These are phyloP conservation scores for Populus ilicifolia DNA, from an alignment of 345 rosid species.

Conservation along the genomic window DNA sequence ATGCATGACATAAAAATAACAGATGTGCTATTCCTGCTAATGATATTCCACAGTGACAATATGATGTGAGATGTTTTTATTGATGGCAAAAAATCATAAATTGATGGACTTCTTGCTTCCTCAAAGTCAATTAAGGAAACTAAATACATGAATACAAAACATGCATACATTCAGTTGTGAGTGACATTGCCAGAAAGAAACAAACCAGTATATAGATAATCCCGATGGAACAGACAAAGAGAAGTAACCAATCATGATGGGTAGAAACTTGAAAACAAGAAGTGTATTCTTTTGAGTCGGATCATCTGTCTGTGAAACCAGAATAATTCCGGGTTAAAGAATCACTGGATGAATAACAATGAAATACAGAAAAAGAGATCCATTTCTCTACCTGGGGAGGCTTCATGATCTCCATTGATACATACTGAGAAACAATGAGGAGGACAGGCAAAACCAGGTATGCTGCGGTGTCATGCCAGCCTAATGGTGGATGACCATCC, in stretches of 20 bases:
- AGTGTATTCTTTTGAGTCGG: constrained; percentile 95
- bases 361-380: constrained; percentile 12
- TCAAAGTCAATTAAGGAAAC: neutral
- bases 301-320: constrained; percentile 76
- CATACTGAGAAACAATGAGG: constrained; percentile 77
- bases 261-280: constrained; percentile 92
- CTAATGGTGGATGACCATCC: constrained; percentile 98
- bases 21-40: neutral
- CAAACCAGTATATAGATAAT: constrained; percentile 91
- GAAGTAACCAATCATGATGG: constrained; percentile 97
- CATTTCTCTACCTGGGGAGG: constrained; percentile 79
- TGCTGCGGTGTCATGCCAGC: constrained; percentile 89
- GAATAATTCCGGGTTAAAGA: constrained; percentile 10
- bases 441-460: constrained; percentile 97
- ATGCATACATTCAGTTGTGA: constrained; percentile 1
- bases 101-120: neutral
- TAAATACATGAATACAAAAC: neutral
- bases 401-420: constrained; percentile 98
- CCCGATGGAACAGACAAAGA: constrained; percentile 98
- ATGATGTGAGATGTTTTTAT: neutral
- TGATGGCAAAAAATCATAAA: neutral
- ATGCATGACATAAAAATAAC: neutral
- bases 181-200: constrained; percentile 28
- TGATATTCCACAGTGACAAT: neutral
- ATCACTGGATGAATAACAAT: neutral